Evolutionary conservation across 2,329 filamentous ascomycete genomes (phyloP).

Genomic region (Cladophialophora chaetospira): DNA sequence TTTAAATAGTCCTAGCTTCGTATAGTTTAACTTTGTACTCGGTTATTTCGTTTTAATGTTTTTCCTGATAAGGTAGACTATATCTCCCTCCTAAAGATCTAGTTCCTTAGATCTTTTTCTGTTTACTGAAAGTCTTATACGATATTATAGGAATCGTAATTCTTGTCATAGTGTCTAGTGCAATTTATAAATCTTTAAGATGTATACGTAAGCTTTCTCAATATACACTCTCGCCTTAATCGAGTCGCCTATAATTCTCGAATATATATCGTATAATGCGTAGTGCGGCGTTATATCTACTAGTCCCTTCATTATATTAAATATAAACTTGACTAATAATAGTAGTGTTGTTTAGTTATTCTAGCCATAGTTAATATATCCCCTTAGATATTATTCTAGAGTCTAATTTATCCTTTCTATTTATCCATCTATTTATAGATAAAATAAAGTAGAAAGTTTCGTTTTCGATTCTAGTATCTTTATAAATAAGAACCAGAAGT

Average conservation of each 20-base stretch:
- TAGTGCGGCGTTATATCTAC: background rate
- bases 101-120: background rate
- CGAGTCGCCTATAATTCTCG: background rate
- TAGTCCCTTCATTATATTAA: background rate
- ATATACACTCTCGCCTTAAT: background rate
- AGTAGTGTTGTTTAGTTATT: slow-evolving; percentile 18
- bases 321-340: background rate
- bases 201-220: background rate
- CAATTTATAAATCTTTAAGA: background rate
- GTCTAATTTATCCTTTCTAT: slow-evolving; percentile 26
- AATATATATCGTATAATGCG: no score
- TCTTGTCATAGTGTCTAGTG: background rate
- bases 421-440: slow-evolving; percentile 21
- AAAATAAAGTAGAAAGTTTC: slow-evolving; percentile 19
- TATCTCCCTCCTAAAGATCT: slow-evolving; percentile 3
- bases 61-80: slow-evolving; percentile 17
- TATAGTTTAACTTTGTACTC: slow-evolving; percentile 20
- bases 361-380: slow-evolving; percentile 27
- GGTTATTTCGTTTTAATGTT: slow-evolving; percentile 25
- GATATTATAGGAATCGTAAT: background rate
- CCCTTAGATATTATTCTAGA: slow-evolving; percentile 20
- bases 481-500: background rate
- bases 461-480: slow-evolving; percentile 9
- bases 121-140: background rate
- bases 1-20: slow-evolving; percentile 12